Evolutionary conservation across 75 land plant species (phyloP), one percentile per base, ranked within the genome.

Genomic region (Adiantum capillusveneris): DNA sequence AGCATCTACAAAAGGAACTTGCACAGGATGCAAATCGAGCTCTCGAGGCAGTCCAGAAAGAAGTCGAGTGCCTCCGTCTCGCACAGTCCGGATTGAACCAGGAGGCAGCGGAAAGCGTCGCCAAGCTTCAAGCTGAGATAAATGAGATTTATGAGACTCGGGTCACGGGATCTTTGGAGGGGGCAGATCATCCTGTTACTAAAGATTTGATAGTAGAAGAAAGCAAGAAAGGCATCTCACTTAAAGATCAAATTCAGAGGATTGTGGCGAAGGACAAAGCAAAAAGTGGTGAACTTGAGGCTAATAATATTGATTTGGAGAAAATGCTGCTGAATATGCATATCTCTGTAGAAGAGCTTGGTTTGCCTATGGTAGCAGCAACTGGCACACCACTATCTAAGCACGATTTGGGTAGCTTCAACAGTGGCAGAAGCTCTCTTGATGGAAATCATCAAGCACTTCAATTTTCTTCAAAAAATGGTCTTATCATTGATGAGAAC

Each of bases 1-100:
- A 94, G 63, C 79, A 94, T 25, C 64, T 89, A 41, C 96, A 90
- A 60, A 83, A 86, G 60, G 91, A 94, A 73, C 80, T 94, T 50
- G 75, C 71, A 11, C 71, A 72, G 46, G 98, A 94, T 77, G 96
- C 69, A 26, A 66, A 46, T 25, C 64, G 71, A 65, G 84, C 79
- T 24, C 49, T 66, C 39, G 90, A 75, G 31, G 90, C 85, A 21
- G 75, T 67, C 28, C 88, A 80, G 71, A 94, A 79, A 75, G 98
- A 94, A 68, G 96, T 94, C 29, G 79, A 65, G 57, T 93, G 90
- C 65, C 73, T 93, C 26, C 87, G 87, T 44, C 44, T 77, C 2
- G 79, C 88, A 25, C 76, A 70, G 21, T 60, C 75, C 17, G 68
- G 69, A 14, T 52, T 64, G 67, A 94, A 86, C 53, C 83, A 89